Base-by-base conservation (phyloP, 371 early-diverging fungal species). In the Lichtheimia corymbifera region DNA sequence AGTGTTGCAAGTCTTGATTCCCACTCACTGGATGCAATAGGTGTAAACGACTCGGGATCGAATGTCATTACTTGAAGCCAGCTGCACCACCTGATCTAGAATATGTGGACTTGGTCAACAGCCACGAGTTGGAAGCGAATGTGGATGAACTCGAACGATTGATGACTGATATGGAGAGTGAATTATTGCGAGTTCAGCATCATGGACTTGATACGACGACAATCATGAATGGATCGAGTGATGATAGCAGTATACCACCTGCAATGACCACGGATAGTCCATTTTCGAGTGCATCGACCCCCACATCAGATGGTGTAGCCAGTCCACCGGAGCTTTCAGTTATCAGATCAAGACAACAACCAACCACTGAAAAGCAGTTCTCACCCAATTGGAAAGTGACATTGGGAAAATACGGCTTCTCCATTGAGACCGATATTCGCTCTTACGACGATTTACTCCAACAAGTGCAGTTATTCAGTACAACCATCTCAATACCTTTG, bases 361-460 rank as follows among this genome's bases (percentile, higher is more conserved):
- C 35, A 35, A 35, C 35, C 35, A 35, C 47, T 22, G 47, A 47
- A 22, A 47, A n/a, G 47, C 4, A 5, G 47, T 22, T 22, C 11
- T 7, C 47, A 49, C 15, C 58, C 3, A 57, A 59, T 41, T 66
- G 66, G 67, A 27, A 58, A 14, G 42, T 69, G 30, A 58, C 59
- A 4, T 7, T 69, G 9, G 61, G 54, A 12, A 42, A 49, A 27
- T 24, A 59, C 4, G 70, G 70, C 0, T 49, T 69, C 5, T 42
- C 56, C 22, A 69, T 69, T n/a, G 58, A 70, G 17, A 70, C 70
- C 2, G 52, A 65, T 53, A 70, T 70, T 24, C 50, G 35, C 17
- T 63, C 63, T n/a, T 47, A 60, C 25, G 44, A 58, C 13, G 70
- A 70, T 18, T 50, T 70, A 41, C 15, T 70, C 15, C 53, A 61